Percentiles rank a stretch among this genome's conserved stretches.
These are phyloP conservation scores for Teunomyces aglyptinius DNA, from an alignment of 805 yeast species.

Conservation along the genomic window DNA sequence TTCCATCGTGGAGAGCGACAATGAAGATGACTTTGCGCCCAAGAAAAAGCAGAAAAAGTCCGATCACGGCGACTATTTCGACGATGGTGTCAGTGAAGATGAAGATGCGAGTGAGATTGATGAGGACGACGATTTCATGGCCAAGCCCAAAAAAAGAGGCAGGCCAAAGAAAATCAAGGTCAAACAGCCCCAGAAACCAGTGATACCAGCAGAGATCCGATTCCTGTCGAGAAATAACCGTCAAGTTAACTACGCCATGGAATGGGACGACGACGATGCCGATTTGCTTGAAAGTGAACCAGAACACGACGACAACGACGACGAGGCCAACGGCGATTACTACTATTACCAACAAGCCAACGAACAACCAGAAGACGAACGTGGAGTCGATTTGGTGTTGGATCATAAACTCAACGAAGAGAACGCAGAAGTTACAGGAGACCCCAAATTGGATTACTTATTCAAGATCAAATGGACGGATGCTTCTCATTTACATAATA, in stretches of 20 bases:
- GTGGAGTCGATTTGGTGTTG: constrained; percentile 38
- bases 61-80: constrained; percentile 14
- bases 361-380: constrained; percentile 33
- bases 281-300: constrained; percentile 50
- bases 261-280: constrained; percentile 57
- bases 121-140: constrained; percentile 21
- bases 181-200: constrained; percentile 2
- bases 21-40: constrained; percentile 27
- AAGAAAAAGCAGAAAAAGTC: constrained; percentile 10
- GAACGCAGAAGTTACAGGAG: constrained; percentile 41
- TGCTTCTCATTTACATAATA: constrained; percentile 87
- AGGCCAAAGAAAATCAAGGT: constrained; percentile 5
- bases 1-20: constrained; percentile 34
- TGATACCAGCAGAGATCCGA: constrained; percentile 52
- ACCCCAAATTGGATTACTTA: constrained; percentile 59
- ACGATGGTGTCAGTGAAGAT: constrained; percentile 17
- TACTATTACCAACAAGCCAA: constrained; percentile 32
- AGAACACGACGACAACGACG: constrained; percentile 21
- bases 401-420: constrained; percentile 38
- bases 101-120: constrained; percentile 20
- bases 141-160: constrained; percentile 17
- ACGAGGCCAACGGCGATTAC: constrained; percentile 34
- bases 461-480: constrained; percentile 81
- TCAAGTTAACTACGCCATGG: constrained; percentile 75
- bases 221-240: constrained; percentile 72